Conservation (phyloP, 345 rosid genomes). For the Eutrema heterophyllum region DNA sequence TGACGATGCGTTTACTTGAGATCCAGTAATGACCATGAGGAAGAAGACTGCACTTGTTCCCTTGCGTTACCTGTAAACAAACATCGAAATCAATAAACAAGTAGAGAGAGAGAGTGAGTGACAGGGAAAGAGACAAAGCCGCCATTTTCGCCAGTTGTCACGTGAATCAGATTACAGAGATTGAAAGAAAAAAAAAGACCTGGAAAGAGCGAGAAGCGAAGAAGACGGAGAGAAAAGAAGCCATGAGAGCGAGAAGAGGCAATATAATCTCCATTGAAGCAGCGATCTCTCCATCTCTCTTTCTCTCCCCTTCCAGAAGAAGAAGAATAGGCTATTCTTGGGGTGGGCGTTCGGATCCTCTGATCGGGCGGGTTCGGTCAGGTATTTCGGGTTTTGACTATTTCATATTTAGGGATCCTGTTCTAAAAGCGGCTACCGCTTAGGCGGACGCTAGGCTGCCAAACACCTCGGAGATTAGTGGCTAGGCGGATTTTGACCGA, state of each 20-base stretch:
- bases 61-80: conserved; percentile 35
- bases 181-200: conserved; percentile 29
- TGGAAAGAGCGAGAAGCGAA: conserved; percentile 41
- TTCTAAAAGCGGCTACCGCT: no score
- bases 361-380: no score
- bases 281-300: conserved; percentile 33
- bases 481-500: no score
- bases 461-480: no score
- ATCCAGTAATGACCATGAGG: conserved; percentile 66
- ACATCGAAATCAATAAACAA: not conserved
- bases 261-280: conserved; percentile 48
- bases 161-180: not conserved
- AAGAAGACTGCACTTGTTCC: conserved; percentile 64
- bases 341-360: no score
- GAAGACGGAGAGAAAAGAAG: conserved; percentile 37
- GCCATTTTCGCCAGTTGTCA: conserved; percentile 7
- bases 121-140: conserved; percentile 1
- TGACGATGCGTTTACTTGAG: conserved; percentile 65
- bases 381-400: no score
- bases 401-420: no score
- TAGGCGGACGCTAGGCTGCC: no score
- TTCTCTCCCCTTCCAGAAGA: not conserved
- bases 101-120: no score
- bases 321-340: not conserved
- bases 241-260: conserved; percentile 48